Evolutionary conservation across 331 rosid genomes (phyloP).

Genomic region (Telfairia occidentalis): DNA sequence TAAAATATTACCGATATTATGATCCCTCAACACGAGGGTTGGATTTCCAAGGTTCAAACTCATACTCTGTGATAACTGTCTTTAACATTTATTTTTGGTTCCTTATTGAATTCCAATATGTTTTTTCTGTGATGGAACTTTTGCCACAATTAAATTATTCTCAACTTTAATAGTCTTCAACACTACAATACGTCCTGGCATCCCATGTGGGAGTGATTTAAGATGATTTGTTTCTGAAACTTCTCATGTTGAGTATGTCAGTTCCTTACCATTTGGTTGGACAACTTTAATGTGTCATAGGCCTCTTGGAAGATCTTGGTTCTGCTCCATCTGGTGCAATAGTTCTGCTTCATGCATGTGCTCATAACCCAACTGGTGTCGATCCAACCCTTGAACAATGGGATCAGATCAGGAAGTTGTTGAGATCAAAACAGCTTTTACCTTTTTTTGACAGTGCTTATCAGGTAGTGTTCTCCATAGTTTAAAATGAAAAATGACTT

Average conservation of each 20-base stretch:
- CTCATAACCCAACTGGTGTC: slow-evolving; percentile 98
- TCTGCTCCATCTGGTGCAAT: slow-evolving; percentile 89
- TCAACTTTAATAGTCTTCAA: neutral
- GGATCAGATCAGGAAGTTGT: slow-evolving; percentile 87
- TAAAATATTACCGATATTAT: slow-evolving; percentile 76
- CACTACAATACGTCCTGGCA: neutral
- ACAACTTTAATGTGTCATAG: slow-evolving; percentile 27
- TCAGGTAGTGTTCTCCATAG: slow-evolving; percentile 41
- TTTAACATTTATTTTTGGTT: neutral
- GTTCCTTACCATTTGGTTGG: slow-evolving; percentile 2
- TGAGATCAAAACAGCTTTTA: slow-evolving; percentile 62
- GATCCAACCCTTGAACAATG: slow-evolving; percentile 95
- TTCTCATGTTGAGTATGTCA: neutral
- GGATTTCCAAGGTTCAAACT: slow-evolving; percentile 64
- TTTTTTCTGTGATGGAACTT: neutral
- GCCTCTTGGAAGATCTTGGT: slow-evolving; percentile 84
- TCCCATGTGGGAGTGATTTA: neutral
- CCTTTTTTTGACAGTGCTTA: slow-evolving; percentile 99
- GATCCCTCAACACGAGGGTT: slow-evolving; percentile 94
- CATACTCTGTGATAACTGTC: neutral
- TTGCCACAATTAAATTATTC: neutral
- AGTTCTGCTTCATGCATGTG: slow-evolving; percentile 90
- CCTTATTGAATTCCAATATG: neutral
- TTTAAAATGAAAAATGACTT: slow-evolving; percentile 5
- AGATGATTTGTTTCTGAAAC: neutral